Base-by-base conservation (phyloP, 1,284 basidiomycete species). In the Cerioporus squamosus region DNA sequence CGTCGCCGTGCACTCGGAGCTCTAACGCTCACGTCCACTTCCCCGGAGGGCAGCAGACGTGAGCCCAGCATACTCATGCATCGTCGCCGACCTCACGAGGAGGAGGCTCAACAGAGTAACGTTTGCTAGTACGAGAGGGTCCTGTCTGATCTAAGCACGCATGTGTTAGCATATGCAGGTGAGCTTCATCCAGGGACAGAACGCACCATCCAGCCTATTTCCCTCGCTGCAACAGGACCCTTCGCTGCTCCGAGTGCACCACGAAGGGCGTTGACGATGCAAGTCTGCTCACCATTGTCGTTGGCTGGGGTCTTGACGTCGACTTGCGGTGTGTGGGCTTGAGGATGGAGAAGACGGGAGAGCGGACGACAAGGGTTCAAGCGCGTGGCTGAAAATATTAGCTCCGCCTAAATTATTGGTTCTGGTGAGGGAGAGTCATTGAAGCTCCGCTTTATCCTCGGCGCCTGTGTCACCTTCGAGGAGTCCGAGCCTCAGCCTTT, bases 1-100 rank as follows among this genome's bases (percentile, higher is more conserved):
- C 66, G 59, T 65, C 63, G 66, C 68, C 61, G 68, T 74, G 74
- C 70, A 79, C 81, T 79, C 85, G 87, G 88, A 89, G 88, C 87
- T 90, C 87, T 90, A 90, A 77, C 75, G 82, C 63, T 68, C 60
- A 46, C 70, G 62, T 63, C 65, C 39, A 51, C 64, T 33, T 40
- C 65, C 44, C 61, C 66, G 46, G 59, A 52, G 62, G 68, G 68
- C 60, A 61, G 57, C 39, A 52, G 55, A 59, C 66, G 66, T 68
- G 70, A 68, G 77, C 82, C 81, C 83, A 84, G 81, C 81, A 77
- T 42, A 69, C 72, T 68, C 71, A 47, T 59, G 72, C 74, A 57
- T 72, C 71, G 63, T 64, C 47, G 65, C 68, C 50, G 50, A 36
- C 53, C 57, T 36, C 46, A 43, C 26, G 59, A 31, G 14, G 42